Evolutionary conservation across 2,329 filamentous ascomycete species (phyloP).

Genomic region (Epichloe uncinata): DNA sequence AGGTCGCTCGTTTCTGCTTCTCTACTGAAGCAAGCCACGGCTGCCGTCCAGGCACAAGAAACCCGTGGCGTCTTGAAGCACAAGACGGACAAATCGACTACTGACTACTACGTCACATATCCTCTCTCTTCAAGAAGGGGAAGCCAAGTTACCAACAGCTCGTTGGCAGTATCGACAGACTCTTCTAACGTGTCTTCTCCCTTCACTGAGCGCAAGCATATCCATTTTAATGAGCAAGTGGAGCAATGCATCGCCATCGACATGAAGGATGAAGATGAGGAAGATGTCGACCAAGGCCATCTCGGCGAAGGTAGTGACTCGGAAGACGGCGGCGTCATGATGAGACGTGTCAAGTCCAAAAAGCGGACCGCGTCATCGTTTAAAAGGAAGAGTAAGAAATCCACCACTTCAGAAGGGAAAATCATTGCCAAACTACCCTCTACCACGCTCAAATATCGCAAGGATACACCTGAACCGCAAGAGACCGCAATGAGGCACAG

Average conservation of each 20-base stretch:
- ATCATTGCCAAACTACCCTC: slow-evolving; percentile 81
- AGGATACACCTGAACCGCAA: slow-evolving; percentile 56
- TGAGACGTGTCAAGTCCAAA: slow-evolving; percentile 52
- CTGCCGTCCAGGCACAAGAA: slow-evolving; percentile 72
- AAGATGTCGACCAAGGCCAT: slow-evolving; percentile 45
- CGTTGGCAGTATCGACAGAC: slow-evolving; percentile 48
- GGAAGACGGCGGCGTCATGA: slow-evolving; percentile 73
- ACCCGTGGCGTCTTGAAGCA: slow-evolving; percentile 39
- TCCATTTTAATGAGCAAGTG: slow-evolving; percentile 93
- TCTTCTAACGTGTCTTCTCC: slow-evolving; percentile 58
- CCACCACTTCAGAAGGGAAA: slow-evolving; percentile 52
- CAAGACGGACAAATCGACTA: slow-evolving; percentile 47
- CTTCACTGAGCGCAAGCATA: slow-evolving; percentile 62
- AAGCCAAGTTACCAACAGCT: slow-evolving; percentile 49
- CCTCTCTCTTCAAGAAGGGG: slow-evolving; percentile 48
- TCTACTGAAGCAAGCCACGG: slow-evolving; percentile 76
- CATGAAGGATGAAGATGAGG: slow-evolving; percentile 64
- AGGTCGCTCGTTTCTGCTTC: slow-evolving; percentile 79
- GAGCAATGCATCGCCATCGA: slow-evolving; percentile 93
- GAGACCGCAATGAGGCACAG: slow-evolving; percentile 52
- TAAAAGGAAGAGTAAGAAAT: slow-evolving; percentile 23
- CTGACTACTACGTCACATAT: slow-evolving; percentile 57
- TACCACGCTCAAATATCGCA: slow-evolving; percentile 74
- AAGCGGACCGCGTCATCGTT: slow-evolving; percentile 39
- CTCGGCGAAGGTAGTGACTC: slow-evolving; percentile 51